A percentile compares a stretch with the other conserved stretches of the same genome.
These are phyloP conservation scores for Cicer bijugum DNA, from an alignment of 306 rosid genomes.

Conservation along the genomic window DNA sequence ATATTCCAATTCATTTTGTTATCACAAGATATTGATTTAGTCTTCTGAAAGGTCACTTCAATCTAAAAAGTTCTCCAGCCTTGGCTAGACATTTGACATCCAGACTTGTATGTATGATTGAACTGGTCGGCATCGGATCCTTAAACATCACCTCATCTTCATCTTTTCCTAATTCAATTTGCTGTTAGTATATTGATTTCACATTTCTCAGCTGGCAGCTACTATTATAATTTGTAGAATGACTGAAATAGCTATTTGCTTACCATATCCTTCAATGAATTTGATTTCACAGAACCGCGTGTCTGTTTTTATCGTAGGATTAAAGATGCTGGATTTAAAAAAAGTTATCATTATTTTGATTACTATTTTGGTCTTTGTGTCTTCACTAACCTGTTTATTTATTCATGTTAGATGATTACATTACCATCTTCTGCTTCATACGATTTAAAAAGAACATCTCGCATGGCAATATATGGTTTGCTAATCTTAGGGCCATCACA, in stretches of 20 bases:
- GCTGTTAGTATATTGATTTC: neutral
- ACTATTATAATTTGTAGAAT: neutral
- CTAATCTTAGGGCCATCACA: conserved; percentile 80
- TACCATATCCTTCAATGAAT: conserved; percentile 11
- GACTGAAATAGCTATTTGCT: neutral
- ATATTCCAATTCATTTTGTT: neutral
- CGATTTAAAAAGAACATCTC: conserved; percentile 59
- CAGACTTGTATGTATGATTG: neutral
- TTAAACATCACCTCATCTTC: neutral
- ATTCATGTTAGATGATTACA: conserved; percentile 59
- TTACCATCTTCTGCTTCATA: conserved; percentile 53
- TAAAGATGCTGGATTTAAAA: neutral
- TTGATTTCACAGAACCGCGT: neutral
- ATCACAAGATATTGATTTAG: neutral
- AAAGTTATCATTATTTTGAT: neutral
- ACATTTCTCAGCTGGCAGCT: neutral
- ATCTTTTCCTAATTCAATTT: neutral
- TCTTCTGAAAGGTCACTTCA: neutral
- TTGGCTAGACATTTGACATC: neutral
- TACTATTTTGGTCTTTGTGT: neutral
- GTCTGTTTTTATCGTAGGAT: neutral
- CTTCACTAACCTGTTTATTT: conserved; percentile 21
- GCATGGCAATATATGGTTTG: conserved; percentile 73
- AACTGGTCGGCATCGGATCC: neutral
- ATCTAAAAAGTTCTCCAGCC: neutral